These are phyloP conservation scores for Kokia cookei DNA, from an alignment of 441 rosid species.

Conservation along the genomic window DNA sequence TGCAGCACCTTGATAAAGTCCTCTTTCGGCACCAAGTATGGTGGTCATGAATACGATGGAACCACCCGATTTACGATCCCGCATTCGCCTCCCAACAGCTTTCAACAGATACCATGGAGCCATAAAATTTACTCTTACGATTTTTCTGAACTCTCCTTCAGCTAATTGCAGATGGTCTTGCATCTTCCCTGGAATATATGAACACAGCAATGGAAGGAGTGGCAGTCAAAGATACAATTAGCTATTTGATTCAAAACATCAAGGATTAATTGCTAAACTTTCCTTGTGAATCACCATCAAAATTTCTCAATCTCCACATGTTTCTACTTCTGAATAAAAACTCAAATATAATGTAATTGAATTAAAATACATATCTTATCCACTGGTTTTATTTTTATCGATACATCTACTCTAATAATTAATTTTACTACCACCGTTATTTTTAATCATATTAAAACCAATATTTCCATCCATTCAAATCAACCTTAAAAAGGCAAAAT, in stretches of 20 bases:
- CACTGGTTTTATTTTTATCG: too few species aligned
- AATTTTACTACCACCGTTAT: too few species aligned
- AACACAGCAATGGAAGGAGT: not conserved
- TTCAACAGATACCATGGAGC: conserved; percentile 75
- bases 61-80: conserved; percentile 53
- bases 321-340: not conserved
- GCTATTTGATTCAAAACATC: not conserved
- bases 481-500: too few species aligned
- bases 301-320: not conserved
- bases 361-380: too few species aligned
- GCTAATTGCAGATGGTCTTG: conserved; percentile 57
- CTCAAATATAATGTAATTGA: not conserved
- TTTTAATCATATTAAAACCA: too few species aligned
- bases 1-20: conserved; percentile 77
- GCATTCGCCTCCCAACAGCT: conserved; percentile 72
- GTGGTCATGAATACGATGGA: conserved; percentile 61
- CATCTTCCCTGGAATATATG: conserved; percentile 44
- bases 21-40: conserved; percentile 65
- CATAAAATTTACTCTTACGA: conserved; percentile 51
- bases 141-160: conserved; percentile 57
- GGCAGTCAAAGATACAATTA: not conserved
- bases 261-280: not conserved
- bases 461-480: too few species aligned
- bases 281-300: not conserved
- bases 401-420: too few species aligned